Evolutionary conservation across 306 rosid species (phyloP).

Genomic region (Fragaria vesca): DNA sequence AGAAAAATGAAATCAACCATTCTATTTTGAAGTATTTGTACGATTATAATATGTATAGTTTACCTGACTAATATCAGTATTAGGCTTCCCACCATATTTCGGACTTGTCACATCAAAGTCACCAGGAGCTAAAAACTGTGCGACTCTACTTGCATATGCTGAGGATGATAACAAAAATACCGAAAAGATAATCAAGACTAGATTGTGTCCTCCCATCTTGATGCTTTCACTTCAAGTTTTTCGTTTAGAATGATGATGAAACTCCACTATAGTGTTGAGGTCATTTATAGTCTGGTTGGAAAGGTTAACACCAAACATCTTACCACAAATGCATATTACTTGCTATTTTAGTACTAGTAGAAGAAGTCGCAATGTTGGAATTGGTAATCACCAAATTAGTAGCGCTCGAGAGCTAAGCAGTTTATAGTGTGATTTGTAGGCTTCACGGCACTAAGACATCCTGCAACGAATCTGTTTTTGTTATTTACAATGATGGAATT

Average conservation of each 20-base stretch:
- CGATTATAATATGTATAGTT: not conserved
- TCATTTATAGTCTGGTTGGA: not conserved
- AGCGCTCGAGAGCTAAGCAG: too few species aligned
- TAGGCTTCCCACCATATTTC: conserved; percentile 25
- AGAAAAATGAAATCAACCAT: not conserved
- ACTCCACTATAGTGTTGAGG: not conserved
- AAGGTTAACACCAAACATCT: not conserved
- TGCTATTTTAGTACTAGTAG: not conserved
- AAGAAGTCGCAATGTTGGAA: not conserved
- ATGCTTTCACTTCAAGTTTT: not conserved
- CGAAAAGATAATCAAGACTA: not conserved
- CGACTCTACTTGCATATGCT: not conserved
- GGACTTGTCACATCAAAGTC: conserved; percentile 11
- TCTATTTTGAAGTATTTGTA: not conserved
- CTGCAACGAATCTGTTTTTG: too few species aligned
- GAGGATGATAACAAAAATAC: not conserved
- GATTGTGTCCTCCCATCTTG: conserved; percentile 19
- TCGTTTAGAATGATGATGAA: not conserved
- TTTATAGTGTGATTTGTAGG: not conserved
- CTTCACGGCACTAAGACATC: not conserved
- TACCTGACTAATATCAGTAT: conserved; percentile 1
- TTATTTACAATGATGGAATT: not conserved
- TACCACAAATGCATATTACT: not conserved
- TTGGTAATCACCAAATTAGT: not conserved
- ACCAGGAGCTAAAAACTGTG: not conserved